Base-by-base conservation (phyloP, 768 basidiomycete genomes). In the Lactarius evosmus region DNA sequence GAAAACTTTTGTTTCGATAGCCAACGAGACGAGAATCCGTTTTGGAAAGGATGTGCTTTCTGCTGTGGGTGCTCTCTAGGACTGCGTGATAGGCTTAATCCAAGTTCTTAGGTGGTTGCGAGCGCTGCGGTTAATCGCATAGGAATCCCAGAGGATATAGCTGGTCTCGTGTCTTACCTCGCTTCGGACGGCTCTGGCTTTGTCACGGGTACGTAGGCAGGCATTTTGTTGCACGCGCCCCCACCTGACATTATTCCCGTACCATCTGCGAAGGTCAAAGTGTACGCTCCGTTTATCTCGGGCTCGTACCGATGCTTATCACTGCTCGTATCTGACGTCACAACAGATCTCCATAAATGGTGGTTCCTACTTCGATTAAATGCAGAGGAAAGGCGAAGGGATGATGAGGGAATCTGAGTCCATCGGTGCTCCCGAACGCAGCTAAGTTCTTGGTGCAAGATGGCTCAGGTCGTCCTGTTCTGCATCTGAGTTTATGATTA, bases 111-210 rank as follows among this genome's bases (percentile, higher is more conserved):
- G 63, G 1, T 56, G 1, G 8, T 8, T 44, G 4, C 30, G 19
- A 44, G 19, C 50, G n/a, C 52, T 3, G 65, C 54, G 2, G 34
- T 61, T 44, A 50, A 40, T 22, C 64, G 59, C 22, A 58, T 49
- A 8, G 68, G 53, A 25, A 33, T 12, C 27, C 60, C 65, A 5
- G 60, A 65, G n/a, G 69, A 69, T 22, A 44, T 71, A 19, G 70
- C 70, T 12, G 58, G 56, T 7, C 33, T 67, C 4, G 69, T 65
- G 14, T 69, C 70, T 29, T 71, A 67, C 36, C 34, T 70, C 22
- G 68, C 49, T 3, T 65, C 66, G 30, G 62, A 66, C 9, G 40
- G 58, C 25, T 46, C 67, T 29, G 34, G 60, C 9, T 70, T 70
- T 34, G 32, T 71, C 9, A 70, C 69, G 14, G 69, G 66, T 67